Evolutionary conservation across 345 rosid species (phyloP), one percentile per base, ranked within the genome.

Genomic region (Citropsis articulata): DNA sequence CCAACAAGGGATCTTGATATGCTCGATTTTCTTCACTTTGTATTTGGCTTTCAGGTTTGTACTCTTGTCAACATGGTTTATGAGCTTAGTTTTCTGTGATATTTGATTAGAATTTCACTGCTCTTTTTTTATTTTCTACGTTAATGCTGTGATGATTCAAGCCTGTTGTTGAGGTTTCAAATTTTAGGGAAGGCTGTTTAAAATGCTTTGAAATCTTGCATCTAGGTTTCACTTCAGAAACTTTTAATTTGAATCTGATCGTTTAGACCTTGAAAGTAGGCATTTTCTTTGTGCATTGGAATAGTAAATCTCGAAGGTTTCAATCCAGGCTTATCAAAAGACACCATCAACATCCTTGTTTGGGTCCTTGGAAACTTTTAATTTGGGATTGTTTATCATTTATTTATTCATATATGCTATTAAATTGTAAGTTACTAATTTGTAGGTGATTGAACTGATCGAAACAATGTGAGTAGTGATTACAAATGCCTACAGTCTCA

Each of bases 41-140:
- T 89, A 81, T 96, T 96, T 80, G 99, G 99, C 31, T 96, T 96
- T 87, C 99, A 95, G 97, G 99, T 95, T 83, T 76, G 90, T 86
- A 16, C 60, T 73, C 53, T 38, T 72, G 1, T 73, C 48, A 71
- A 60, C 56, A 66, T 76, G 48, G 66, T 24, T 64, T 60, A 68
- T 30, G 30, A 24, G 50, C 63, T 78, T 40, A 30, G 42, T n/a
- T 73, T 31, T 55, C 27, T 66, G 13, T 50, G 18, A 25, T 4
- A 9, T 62, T 28, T 65, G 22, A 70, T 56, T 71, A 12, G 12
- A 27, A 53, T 30, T 77, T 16, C 2, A 27, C 53, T 57, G 75
- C 65, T 57, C 42, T 4, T 53, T 27, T 28, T 71, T 71, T 55
- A 1, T 72, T 33, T 31, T 56, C 30, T 19, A 33, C 1, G 13